A percentile compares a stretch with the other conserved stretches of the same genome.
phyloP scores from a whole-genome alignment of 345 rosid species.

The Crucihimalaya himalaica region DNA sequence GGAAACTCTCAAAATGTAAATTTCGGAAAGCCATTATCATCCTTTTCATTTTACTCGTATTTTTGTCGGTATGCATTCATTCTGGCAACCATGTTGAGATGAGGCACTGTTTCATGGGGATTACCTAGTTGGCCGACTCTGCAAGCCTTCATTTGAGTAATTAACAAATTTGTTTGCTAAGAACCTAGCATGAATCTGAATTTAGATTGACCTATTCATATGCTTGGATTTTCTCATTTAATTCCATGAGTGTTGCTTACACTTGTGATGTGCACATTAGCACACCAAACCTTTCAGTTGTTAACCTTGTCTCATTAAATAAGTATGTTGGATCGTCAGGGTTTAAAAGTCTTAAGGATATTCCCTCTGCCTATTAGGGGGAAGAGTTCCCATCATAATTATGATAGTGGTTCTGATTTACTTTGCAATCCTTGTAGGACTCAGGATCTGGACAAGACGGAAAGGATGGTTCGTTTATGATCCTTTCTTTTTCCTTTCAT shows the following conservation, averaged over 20 bases:
- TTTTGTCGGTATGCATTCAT: background rate
- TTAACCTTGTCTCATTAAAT: background rate
- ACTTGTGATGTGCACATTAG: background rate
- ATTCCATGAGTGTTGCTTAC: background rate
- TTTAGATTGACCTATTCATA: background rate
- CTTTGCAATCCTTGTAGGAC: slow-evolving; percentile 41
- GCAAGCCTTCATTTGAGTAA: background rate
- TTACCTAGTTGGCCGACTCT: background rate
- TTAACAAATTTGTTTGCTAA: background rate
- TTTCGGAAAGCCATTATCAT: slow-evolving; percentile 14
- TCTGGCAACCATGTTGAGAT: slow-evolving; percentile 7
- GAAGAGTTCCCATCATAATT: background rate
- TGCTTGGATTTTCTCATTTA: background rate
- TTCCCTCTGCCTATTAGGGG: background rate
- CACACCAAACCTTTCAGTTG: background rate
- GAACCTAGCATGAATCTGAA: slow-evolving; percentile 21
- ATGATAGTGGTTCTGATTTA: slow-evolving; percentile 8
- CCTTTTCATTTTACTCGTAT: background rate
- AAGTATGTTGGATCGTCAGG: background rate
- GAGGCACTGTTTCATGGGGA: background rate
- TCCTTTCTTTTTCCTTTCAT: background rate
- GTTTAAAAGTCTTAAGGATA: background rate
- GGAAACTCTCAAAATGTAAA: slow-evolving; percentile 90
- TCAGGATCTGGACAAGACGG: slow-evolving; percentile 80
- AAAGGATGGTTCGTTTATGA: slow-evolving; percentile 57